These are phyloP conservation scores for Venustampulla echinocandica DNA, from an alignment of 495 filamentous ascomycete species.

Conservation along the genomic window DNA sequence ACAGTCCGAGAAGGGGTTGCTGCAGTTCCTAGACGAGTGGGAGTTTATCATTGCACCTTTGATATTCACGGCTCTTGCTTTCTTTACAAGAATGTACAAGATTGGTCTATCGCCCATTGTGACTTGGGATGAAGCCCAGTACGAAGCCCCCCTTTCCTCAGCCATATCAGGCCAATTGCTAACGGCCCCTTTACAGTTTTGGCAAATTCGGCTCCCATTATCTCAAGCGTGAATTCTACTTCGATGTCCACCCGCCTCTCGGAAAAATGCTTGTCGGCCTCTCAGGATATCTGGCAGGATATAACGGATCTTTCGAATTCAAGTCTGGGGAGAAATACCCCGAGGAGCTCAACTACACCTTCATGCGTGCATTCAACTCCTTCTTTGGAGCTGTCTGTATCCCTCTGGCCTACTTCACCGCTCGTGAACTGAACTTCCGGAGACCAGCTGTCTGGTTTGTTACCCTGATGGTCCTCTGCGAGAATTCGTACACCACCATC, in stretches of 20 bases:
- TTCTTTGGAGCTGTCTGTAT: conserved; percentile 89
- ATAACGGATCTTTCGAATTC: conserved; percentile 99
- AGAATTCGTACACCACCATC: conserved; percentile 98
- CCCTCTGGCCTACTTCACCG: conserved; percentile 90
- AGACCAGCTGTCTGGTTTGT: conserved; percentile 87
- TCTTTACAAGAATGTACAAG: conserved; percentile 93
- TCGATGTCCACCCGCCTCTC: conserved; percentile 94
- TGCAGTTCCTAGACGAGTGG: conserved; percentile 63
- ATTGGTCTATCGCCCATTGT: conserved; percentile 94
- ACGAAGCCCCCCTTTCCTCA: conserved; percentile 31
- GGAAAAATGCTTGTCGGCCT: conserved; percentile 98
- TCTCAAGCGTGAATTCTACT: conserved; percentile 97
- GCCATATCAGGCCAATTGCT: conserved; percentile 11
- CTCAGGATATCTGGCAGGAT: conserved; percentile 89
- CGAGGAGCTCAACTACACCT: conserved; percentile 88
- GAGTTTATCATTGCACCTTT: conserved; percentile 84
- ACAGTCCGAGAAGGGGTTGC: conserved; percentile 34
- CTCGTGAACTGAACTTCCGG: conserved; percentile 78
- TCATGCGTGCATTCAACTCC: conserved; percentile 97
- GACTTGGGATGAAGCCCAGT: conserved; percentile 98
- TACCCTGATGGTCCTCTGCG: conserved; percentile 92
- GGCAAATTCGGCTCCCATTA: conserved; percentile 99
- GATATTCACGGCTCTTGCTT: conserved; percentile 76
- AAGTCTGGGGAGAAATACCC: conserved; percentile 97
- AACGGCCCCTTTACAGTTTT: conserved; percentile 51